Evolutionary conservation across 345 rosid species (phyloP).

Genomic region (Cochlearia excelsa): DNA sequence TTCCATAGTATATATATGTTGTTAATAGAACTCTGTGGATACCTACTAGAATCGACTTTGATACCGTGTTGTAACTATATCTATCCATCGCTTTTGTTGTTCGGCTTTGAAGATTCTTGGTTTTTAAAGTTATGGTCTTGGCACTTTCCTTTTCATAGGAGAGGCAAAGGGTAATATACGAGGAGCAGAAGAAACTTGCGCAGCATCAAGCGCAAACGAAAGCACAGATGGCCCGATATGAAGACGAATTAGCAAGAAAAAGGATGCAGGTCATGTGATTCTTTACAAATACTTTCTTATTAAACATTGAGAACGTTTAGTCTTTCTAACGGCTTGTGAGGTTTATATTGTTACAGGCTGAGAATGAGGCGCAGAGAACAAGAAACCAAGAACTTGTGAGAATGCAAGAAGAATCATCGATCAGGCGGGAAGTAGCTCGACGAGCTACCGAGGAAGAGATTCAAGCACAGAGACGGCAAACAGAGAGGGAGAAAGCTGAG

Average conservation of each 20-base stretch:
- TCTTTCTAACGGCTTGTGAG: slow-evolving; percentile 13
- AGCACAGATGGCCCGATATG: slow-evolving; percentile 99
- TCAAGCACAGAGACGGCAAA: slow-evolving; percentile 87
- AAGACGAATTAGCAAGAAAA: slow-evolving; percentile 91
- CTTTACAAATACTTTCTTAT: neutral
- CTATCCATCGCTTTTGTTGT: slow-evolving; percentile 8
- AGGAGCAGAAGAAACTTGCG: slow-evolving; percentile 84
- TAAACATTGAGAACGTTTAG: slow-evolving; percentile 1
- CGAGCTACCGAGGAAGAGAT: slow-evolving; percentile 96
- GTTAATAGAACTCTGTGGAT: neutral
- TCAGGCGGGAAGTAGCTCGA: slow-evolving; percentile 91
- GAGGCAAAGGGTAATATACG: slow-evolving; percentile 80
- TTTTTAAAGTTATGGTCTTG: slow-evolving; percentile 15
- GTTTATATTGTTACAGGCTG: slow-evolving; percentile 53
- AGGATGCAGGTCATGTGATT: slow-evolving; percentile 83
- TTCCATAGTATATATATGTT: neutral
- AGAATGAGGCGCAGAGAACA: slow-evolving; percentile 78
- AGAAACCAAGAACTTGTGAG: slow-evolving; percentile 97
- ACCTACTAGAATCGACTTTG: slow-evolving; percentile 2
- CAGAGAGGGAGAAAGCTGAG: slow-evolving; percentile 98
- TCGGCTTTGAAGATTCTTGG: slow-evolving; percentile 3
- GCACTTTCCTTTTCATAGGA: slow-evolving; percentile 54
- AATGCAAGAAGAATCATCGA: slow-evolving; percentile 85
- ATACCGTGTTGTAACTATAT: neutral
- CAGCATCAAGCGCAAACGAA: slow-evolving; percentile 92